phyloP scores from a whole-genome alignment of 2,329 filamentous ascomycete species.

The Ascochyta viciae-villosae region DNA sequence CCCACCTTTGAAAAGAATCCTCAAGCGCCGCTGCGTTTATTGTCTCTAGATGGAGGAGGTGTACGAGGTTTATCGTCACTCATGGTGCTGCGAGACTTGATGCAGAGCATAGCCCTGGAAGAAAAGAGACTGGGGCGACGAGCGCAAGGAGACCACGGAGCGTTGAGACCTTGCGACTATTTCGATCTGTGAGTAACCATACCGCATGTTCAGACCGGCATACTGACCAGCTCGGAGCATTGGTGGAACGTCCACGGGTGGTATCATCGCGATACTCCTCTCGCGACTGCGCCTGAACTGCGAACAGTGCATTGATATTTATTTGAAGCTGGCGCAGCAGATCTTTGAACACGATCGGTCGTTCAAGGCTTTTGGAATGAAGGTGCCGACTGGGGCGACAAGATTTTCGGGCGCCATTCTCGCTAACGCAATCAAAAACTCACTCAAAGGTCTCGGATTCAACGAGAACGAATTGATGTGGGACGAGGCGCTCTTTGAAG shows the following conservation, averaged over 20 bases:
- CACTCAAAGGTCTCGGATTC: constrained; percentile 43
- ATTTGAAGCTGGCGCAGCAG: constrained; percentile 45
- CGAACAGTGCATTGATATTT: constrained; percentile 48
- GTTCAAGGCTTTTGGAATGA: constrained; percentile 43
- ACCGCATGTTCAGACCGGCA: too few relatives aligned
- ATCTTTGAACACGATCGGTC: constrained; percentile 51
- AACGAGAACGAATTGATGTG: constrained; percentile 49
- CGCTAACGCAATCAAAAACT: constrained; percentile 46
- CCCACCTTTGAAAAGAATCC: constrained; percentile 34
- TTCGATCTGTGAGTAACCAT: constrained; percentile 43
- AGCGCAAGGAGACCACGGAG: constrained; percentile 32
- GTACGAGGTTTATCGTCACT: constrained; percentile 49
- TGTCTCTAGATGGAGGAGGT: constrained; percentile 50
- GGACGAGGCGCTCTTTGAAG: constrained; percentile 50
- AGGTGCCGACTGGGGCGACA: constrained; percentile 45
- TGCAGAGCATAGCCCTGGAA: constrained; percentile 49
- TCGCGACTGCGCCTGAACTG: constrained; percentile 49
- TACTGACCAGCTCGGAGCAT: constrained; percentile 26
- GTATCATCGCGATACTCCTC: constrained; percentile 51
- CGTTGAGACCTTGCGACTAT: constrained; percentile 50
- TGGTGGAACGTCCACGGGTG: constrained; percentile 50
- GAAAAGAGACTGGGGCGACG: constrained; percentile 47
- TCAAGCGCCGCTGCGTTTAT: constrained; percentile 42
- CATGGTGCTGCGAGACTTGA: constrained; percentile 50
- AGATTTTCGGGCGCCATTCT: constrained; percentile 48